A percentile compares a stretch with the other conserved stretches of the same genome.
These are phyloP conservation scores for Hypoxylon sp. DNA, from an alignment of 2,329 filamentous ascomycete species.

Conservation along the genomic window DNA sequence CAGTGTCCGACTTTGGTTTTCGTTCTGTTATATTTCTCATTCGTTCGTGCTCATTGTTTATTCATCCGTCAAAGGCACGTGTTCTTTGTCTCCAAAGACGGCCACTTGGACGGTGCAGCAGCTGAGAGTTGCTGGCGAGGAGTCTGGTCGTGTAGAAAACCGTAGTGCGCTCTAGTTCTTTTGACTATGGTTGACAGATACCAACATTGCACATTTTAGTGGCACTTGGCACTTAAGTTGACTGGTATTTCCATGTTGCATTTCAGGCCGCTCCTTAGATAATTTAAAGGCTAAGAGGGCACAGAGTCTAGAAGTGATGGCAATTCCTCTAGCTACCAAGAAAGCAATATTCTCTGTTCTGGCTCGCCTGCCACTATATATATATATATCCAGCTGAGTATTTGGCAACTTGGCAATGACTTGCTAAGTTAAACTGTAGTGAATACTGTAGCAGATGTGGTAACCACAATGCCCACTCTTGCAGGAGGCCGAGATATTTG, in stretches of 20 bases:
- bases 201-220: conserved; percentile 10
- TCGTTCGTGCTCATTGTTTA: conserved; percentile 46
- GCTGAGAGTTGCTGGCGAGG: conserved; percentile 23
- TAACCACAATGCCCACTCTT: too few species aligned
- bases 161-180: conserved; percentile 9
- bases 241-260: not conserved
- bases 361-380: too few species aligned
- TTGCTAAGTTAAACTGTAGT: too few species aligned
- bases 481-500: not conserved
- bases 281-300: not conserved
- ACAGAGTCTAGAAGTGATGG: too few species aligned
- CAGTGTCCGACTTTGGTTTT: conserved; percentile 21
- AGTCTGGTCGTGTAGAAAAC: conserved; percentile 42
- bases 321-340: too few species aligned
- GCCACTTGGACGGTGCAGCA: conserved; percentile 42
- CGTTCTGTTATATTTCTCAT: conserved; percentile 38
- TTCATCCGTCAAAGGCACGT: conserved; percentile 31
- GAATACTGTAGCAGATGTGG: too few species aligned
- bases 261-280: not conserved
- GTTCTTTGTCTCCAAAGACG: conserved; percentile 33
- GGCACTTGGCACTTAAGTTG: not conserved
- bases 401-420: too few species aligned
- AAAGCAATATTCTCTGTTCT: too few species aligned
- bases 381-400: too few species aligned
- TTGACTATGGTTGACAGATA: conserved; percentile 15